A percentile compares a stretch with the other conserved stretches of the same genome.
These are phyloP conservation scores for Beta corolliflora DNA, from an alignment of 179 eudicot species.

Conservation along the genomic window DNA sequence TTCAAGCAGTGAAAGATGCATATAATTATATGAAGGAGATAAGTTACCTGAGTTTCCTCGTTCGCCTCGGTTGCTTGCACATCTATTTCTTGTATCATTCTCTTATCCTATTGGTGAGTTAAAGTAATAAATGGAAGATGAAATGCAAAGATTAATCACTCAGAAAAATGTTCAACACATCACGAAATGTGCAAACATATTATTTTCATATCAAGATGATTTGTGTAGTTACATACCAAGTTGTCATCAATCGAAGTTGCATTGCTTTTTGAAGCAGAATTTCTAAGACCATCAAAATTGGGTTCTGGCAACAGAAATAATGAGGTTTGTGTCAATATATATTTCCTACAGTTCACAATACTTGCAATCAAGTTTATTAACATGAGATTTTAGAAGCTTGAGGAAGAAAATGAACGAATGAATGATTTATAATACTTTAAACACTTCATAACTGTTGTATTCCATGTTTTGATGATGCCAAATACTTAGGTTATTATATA, in stretches of 20 bases:
- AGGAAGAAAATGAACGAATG: too few species aligned
- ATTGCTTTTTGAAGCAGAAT: conserved; percentile 38
- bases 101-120: conserved; percentile 43
- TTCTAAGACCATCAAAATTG: conserved; percentile 28
- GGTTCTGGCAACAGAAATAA: conserved; percentile 38
- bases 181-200: neutral
- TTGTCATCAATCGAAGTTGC: conserved; percentile 38
- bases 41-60: conserved; percentile 56
- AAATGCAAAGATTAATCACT: conserved; percentile 3
- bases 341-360: too few species aligned
- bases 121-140: conserved; percentile 3
- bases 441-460: too few species aligned
- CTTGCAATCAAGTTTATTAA: too few species aligned
- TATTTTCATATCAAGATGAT: neutral
- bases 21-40: neutral
- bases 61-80: conserved; percentile 32
- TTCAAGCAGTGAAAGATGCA: too few species aligned
- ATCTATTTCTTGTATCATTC: conserved; percentile 37
- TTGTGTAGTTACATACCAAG: conserved; percentile 44
- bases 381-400: too few species aligned
- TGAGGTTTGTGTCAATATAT: conserved; percentile 12
- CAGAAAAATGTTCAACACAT: neutral
- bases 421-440: too few species aligned
- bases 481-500: too few species aligned
- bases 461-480: too few species aligned